phyloP scores from a whole-genome alignment of 2,329 filamentous ascomycete genomes.

The Aspergillus felis region DNA sequence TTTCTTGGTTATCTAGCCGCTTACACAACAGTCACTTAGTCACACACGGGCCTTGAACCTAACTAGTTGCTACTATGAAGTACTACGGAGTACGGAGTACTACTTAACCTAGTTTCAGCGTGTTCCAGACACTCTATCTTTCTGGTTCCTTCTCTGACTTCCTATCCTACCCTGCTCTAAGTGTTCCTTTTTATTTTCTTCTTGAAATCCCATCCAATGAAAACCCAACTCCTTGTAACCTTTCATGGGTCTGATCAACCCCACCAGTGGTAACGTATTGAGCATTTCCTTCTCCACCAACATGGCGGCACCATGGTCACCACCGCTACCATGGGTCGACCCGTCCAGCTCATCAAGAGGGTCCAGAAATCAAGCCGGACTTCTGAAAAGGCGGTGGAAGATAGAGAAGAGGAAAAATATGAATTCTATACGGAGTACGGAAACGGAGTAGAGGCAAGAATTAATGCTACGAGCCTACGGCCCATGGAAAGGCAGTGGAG shows the following conservation, averaged over 20 bases:
- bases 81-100: not conserved
- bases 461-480: too few relatives aligned
- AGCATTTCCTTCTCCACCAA: constrained; percentile 3
- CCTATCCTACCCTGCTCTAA: constrained; percentile 2
- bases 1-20: constrained; percentile 9
- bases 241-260: constrained; percentile 15
- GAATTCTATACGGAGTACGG: not conserved
- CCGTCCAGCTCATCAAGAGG: constrained; percentile 1
- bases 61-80: not conserved
- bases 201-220: constrained; percentile 8
- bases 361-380: constrained; percentile 2
- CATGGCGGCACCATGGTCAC: not conserved
- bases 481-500: constrained; percentile 7
- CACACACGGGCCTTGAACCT: constrained; percentile 11
- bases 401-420: not conserved
- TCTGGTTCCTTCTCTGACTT: constrained; percentile 6
- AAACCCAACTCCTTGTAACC: not conserved
- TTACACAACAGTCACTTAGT: not conserved
- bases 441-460: constrained; percentile 1
- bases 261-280: constrained; percentile 11
- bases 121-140: constrained; percentile 8
- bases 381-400: not conserved
- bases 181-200: constrained; percentile 1
- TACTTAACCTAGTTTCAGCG: constrained; percentile 10
- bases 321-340: constrained; percentile 4